phyloP scores from a whole-genome alignment of 2,329 filamentous ascomycete species.

The Thyridium curvatum region DNA sequence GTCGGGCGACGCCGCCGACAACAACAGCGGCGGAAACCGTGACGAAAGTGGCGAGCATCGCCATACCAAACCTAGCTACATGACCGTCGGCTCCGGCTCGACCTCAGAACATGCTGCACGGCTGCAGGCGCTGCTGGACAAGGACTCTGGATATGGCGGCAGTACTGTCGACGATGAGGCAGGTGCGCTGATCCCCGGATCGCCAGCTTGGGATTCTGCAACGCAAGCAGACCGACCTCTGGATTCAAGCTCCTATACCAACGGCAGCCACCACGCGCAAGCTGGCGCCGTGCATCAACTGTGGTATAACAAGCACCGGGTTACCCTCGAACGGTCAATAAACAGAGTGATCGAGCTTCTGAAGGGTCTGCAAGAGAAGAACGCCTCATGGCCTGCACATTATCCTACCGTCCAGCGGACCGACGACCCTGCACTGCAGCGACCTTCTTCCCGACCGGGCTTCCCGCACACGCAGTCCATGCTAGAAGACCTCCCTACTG shows the following conservation, averaged over 20 bases:
- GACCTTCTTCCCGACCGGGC: conserved; percentile 51
- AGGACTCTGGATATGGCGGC: conserved; percentile 88
- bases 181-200: conserved; percentile 20
- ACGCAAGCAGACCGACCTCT: conserved; percentile 38
- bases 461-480: conserved; percentile 59
- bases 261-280: conserved; percentile 29
- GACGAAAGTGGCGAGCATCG: conserved; percentile 17
- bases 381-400: conserved; percentile 86
- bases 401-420: conserved; percentile 78
- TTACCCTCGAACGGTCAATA: conserved; percentile 80
- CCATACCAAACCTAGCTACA: conserved; percentile 44
- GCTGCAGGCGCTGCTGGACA: conserved; percentile 74
- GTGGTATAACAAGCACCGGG: conserved; percentile 90
- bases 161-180: conserved; percentile 62
- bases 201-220: conserved; percentile 35
- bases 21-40: conserved; percentile 18
- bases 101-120: conserved; percentile 76
- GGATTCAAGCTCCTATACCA: conserved; percentile 12
- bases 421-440: conserved; percentile 32
- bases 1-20: conserved; percentile 8
- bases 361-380: conserved; percentile 78
- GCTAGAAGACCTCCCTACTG: conserved; percentile 35
- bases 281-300: conserved; percentile 86
- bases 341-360: conserved; percentile 79
- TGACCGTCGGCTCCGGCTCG: conserved; percentile 81